Evolutionary conservation across 495 filamentous ascomycete genomes (phyloP), one percentile per base, ranked within the genome.

Genomic region (Aspergillus biplanus): DNA sequence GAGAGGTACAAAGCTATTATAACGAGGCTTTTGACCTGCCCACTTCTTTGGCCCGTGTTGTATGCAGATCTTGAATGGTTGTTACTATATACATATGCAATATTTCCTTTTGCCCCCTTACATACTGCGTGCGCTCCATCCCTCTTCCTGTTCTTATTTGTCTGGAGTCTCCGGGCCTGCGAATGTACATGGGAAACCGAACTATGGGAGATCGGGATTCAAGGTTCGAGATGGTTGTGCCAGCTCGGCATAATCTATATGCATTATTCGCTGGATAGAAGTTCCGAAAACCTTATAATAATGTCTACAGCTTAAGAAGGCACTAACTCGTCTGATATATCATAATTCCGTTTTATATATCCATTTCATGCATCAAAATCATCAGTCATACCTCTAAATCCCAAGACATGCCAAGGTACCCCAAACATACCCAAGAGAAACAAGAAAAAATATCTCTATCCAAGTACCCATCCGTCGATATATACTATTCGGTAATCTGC

Each of bases 1-100:
- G 53, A 33, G 56, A 32, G 34, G 53, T 57, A 50, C 44, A 63
- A 50, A 63, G 54, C 16, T 9, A 11, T 44, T 44, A 44, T 44
- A 44, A 44, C 39, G 39, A 44, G 3, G 6, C 27, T 27, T 49
- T 27, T 16, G 21, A 21, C 15, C 47, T 49, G n/a, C 6, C 16
- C 16, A 50, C 21, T 18, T 7, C 9, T 18, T 27, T 21, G 27
- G 47, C 16, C 47, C 47, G 4, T 50, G 47, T 53, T 64, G 34
- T 46, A 42, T 57, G 46, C 42, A 46, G 18, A 58, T 58, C 2
- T 58, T 48, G 42, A 50, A 31, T 50, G 47, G 47, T 18, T 50
- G n/a, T 44, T 44, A 15, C n/a, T 50, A 27, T 27, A 27, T 50
- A 50, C 27, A 50, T 50, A 50, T 50, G 47, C 16, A 50, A 50